Base-by-base conservation (phyloP, 768 basidiomycete genomes). In the Gymnopilus dilepis region DNA sequence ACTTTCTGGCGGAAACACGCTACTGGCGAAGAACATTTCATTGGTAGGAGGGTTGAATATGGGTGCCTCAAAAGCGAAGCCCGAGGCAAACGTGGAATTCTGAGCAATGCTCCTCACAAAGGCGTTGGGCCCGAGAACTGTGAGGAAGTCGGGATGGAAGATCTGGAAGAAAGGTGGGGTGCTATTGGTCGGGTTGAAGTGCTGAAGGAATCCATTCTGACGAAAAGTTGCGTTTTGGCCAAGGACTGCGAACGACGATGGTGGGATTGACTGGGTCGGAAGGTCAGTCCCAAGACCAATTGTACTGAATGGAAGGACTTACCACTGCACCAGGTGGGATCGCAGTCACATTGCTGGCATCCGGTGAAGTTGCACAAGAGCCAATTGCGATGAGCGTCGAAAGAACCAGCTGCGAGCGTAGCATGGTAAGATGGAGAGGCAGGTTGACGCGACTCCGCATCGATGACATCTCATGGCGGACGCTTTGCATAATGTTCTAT, bases 51-150 rank as follows among this genome's bases (percentile, higher is more conserved):
- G 74, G 30, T 84, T 76, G 73, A 86, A 91, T 1, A 92, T 77
- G 0, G 89, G 89, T 0, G 89, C 92, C 72, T 93, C 91, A 68
- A 92, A 90, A 19, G 90, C 90, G 63, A 91, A 86, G 17, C 61
- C 65, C 0, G 59, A 62, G 2, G 86, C 87, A 69, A 87, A 87
- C 2, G 80, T 84, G 2, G 81, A 78, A 59, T 86, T 84, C 7
- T 81, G 78, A 0, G 85, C 85, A 42, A 94, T 82, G 55, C 82
- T 72, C 1, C 80, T 80, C 45, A 92, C 80, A 0, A 80, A 81
- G 7, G 90, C 84, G 26, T 76, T 73, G 8, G 71, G 60, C 0
- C 90, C 91, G 0, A 91, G 80, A 55, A 91, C 74, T 4, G 70
- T 56, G 51, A 87, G 74, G 73, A 92, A 91, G 22, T 74, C 65